These are phyloP conservation scores for Neocucurbitaria cava DNA, from an alignment of 2,329 filamentous ascomycete genomes.

Conservation along the genomic window DNA sequence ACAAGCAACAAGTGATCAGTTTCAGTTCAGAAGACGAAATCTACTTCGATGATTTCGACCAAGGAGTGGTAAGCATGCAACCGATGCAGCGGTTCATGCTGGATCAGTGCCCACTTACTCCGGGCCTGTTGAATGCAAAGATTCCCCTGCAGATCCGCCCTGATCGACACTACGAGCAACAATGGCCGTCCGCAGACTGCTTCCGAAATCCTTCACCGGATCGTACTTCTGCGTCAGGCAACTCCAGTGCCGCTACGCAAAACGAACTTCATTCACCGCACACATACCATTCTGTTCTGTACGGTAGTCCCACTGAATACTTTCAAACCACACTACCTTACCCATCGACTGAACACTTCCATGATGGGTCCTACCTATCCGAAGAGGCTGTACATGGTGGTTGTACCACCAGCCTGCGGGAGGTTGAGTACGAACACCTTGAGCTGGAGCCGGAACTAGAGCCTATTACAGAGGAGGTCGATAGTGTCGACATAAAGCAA, in stretches of 20 bases:
- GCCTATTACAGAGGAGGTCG: slow-evolving; percentile 28
- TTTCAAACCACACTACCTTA: slow-evolving; percentile 27
- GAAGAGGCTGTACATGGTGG: slow-evolving; percentile 16
- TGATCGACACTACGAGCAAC: slow-evolving; percentile 23
- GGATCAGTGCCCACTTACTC: slow-evolving; percentile 35
- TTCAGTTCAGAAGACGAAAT: slow-evolving; percentile 22
- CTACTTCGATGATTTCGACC: slow-evolving; percentile 24
- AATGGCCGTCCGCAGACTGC: slow-evolving; percentile 30
- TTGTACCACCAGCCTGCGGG: slow-evolving; percentile 38
- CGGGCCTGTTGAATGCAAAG: slow-evolving; percentile 38
- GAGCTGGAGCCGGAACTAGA: slow-evolving; percentile 26
- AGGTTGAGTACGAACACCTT: slow-evolving; percentile 42
- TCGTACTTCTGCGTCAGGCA: slow-evolving; percentile 38
- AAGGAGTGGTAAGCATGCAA: slow-evolving; percentile 32
- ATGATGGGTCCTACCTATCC: slow-evolving; percentile 16
- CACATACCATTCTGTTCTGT: slow-evolving; percentile 20
- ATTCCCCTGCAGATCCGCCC: slow-evolving; percentile 25
- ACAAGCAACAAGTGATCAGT: slow-evolving; percentile 20
- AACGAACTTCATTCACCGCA: slow-evolving; percentile 40
- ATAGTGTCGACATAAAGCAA: slow-evolving; percentile 30
- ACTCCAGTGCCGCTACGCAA: slow-evolving; percentile 40
- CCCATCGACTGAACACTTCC: slow-evolving; percentile 20
- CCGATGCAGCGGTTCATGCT: slow-evolving; percentile 46
- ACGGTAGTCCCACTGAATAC: slow-evolving; percentile 28
- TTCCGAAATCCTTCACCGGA: slow-evolving; percentile 44